Base-by-base conservation (phyloP, 345 rosid genomes). In the Eucalyptus shirleyi region DNA sequence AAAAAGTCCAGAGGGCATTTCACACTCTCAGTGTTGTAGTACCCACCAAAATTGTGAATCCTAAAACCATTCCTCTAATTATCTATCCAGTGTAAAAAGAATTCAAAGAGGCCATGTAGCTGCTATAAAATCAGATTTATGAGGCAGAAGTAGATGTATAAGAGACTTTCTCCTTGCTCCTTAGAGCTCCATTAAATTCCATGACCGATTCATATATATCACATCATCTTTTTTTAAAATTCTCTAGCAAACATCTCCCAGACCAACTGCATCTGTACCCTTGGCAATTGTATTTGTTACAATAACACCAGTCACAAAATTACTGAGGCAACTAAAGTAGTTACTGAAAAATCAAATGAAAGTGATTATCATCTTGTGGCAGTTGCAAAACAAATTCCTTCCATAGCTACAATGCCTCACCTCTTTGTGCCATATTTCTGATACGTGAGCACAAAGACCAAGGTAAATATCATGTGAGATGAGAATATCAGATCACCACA, bases 401-500 rank as follows among this genome's bases (percentile, higher is more conserved):
- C 83, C 83, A 21, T 3, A 77, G 42, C 24, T 77, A 77, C 51
- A 17, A 86, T 50, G 89, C 56, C 67, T 69, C 96, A 98, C 99
- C 99, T 98, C 91, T 89, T 90, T 44, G 99, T 92, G 88, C 99
- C 99, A 90, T 98, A 97, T 92, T 96, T 97, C 94, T 98, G 99
- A 92, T 97, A 98, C 13, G 98, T 95, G 82, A 91, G 97, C 88
- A 98, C 99, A 92, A 98, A 98, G 86, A 97, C 98, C 6, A 98
- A 93, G 65, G 99, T 96, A 90, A 98, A 98, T 91, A 98, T 98
- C 99, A 97, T 98, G 92, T 98, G 99, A 13, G 99, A 98, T 88
- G 99, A 98, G 92, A 98, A 98, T 60, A 98, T 98, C 94, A 98
- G 91, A 93, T 98, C 99, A 90, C 99, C 99, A 88, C 99, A 98